Percentiles rank a stretch among this genome's conserved stretches.
Evolutionary conservation across 805 yeast species (phyloP).

Genomic region (Myxozyma melibiosi): DNA sequence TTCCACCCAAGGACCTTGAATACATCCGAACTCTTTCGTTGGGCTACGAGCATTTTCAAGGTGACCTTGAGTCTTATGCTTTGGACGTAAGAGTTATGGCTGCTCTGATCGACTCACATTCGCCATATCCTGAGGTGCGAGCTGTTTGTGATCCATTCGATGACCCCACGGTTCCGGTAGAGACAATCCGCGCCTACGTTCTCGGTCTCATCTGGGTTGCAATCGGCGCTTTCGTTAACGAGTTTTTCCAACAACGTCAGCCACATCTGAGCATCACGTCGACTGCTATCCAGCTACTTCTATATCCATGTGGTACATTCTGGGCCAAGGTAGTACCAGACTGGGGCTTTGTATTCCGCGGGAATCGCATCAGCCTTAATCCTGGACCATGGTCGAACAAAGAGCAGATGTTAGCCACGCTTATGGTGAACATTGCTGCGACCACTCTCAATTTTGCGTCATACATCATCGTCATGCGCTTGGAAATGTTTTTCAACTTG

Average conservation of each 20-base stretch:
- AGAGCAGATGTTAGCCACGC: slow-evolving; percentile 62
- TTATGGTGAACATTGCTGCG: slow-evolving; percentile 36
- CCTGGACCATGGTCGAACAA: slow-evolving; percentile 65
- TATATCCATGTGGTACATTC: slow-evolving; percentile 59
- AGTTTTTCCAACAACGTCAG: slow-evolving; percentile 60
- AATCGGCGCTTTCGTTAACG: slow-evolving; percentile 58
- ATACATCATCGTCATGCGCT: slow-evolving; percentile 42
- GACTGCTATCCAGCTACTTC: slow-evolving; percentile 63
- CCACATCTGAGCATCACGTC: slow-evolving; percentile 60
- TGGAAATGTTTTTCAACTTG: slow-evolving; percentile 41
- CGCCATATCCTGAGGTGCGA: slow-evolving; percentile 65
- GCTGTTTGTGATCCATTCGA: slow-evolving; percentile 57
- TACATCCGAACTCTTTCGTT: neutral
- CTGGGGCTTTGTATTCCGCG: slow-evolving; percentile 30
- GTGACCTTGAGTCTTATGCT: neutral
- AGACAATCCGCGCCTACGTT: slow-evolving; percentile 55
- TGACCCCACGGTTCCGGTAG: slow-evolving; percentile 50
- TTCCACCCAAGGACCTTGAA: neutral
- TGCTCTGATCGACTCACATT: slow-evolving; percentile 39
- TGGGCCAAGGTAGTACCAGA: slow-evolving; percentile 6
- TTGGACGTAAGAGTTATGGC: slow-evolving; percentile 42
- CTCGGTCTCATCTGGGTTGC: slow-evolving; percentile 55
- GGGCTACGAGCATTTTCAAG: slow-evolving; percentile 7
- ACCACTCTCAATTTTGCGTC: slow-evolving; percentile 45
- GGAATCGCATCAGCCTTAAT: slow-evolving; percentile 49